Percentiles rank a stretch among this genome's conserved stretches.
Evolutionary conservation across 73 alveolate genomes (phyloP).

Genomic region (Halteria grandinella): DNA sequence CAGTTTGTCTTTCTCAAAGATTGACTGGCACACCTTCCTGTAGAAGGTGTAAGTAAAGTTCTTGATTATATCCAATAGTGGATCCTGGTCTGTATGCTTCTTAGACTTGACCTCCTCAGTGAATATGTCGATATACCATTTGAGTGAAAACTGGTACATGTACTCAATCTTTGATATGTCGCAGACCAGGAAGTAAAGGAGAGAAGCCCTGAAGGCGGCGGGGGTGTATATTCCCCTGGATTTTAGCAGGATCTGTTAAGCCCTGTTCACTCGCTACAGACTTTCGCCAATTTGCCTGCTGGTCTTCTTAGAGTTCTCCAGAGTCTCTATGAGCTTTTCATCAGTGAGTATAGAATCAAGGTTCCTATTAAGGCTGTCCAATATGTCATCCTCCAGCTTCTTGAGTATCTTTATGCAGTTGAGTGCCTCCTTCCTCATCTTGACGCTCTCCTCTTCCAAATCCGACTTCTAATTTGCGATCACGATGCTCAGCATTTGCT

Average conservation of each 20-base stretch:
- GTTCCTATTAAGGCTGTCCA: constrained; percentile 58
- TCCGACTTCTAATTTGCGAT: constrained; percentile 97
- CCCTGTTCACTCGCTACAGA: constrained; percentile 85
- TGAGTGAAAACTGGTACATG: constrained; percentile 97
- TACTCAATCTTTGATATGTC: constrained; percentile 93
- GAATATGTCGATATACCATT: constrained; percentile 86
- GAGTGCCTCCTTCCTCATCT: constrained; percentile 58
- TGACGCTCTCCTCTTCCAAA: constrained; percentile 76
- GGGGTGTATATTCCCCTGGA: constrained; percentile 84
- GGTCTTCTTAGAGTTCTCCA: constrained; percentile 85
- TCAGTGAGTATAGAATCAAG: constrained; percentile 86
- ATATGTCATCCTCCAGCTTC: constrained; percentile 54
- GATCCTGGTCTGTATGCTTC: constrained; percentile 76
- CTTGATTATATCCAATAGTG: constrained; percentile 82
- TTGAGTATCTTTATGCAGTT: constrained; percentile 53
- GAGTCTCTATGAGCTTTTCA: constrained; percentile 91
- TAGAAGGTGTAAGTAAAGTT: constrained; percentile 85
- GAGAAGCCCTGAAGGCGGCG: constrained; percentile 88
- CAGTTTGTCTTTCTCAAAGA: constrained; percentile 98
- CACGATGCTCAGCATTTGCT: constrained; percentile 98
- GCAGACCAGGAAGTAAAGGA: constrained; percentile 76
- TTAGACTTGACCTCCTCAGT: constrained; percentile 72
- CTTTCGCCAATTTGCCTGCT: constrained; percentile 81
- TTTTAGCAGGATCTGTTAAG: constrained; percentile 85
- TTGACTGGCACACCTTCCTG: constrained; percentile 94